A percentile compares a stretch with the other conserved stretches of the same genome.
Evolutionary conservation across 129 eudicot genomes (phyloP).

Genomic region (Helichrysum umbraculigerum): DNA sequence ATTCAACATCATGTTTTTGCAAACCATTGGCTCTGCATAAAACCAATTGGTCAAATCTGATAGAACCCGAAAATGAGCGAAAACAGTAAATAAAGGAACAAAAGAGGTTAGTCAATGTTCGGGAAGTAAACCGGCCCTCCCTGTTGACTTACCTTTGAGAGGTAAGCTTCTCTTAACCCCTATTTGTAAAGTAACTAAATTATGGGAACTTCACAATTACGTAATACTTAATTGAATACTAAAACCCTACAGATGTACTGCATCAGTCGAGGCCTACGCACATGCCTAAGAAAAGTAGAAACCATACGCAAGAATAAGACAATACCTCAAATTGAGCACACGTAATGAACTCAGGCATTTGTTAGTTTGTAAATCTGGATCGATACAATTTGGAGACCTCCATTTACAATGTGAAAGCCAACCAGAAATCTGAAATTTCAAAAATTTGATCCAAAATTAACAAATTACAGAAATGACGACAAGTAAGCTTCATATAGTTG

Average conservation of each 20-base stretch:
- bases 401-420: slow-evolving; percentile 72
- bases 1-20: slow-evolving; percentile 51
- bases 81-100: too few relatives aligned
- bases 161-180: too few relatives aligned
- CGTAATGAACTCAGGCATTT: slow-evolving; percentile 56
- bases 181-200: too few relatives aligned
- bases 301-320: not conserved
- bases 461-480: slow-evolving; percentile 1
- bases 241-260: too few relatives aligned
- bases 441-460: not conserved
- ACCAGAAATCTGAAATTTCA: slow-evolving; percentile 63
- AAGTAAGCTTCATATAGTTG: not conserved
- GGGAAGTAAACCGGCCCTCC: not conserved
- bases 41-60: not conserved
- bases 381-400: slow-evolving; percentile 33
- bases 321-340: slow-evolving; percentile 74
- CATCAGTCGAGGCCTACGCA: too few relatives aligned
- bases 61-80: not conserved
- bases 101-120: not conserved
- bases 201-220: too few relatives aligned
- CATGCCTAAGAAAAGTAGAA: too few relatives aligned
- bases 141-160: not conserved
- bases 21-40: slow-evolving; percentile 60
- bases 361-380: slow-evolving; percentile 15
- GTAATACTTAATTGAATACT: too few relatives aligned